Evolutionary conservation across 2,329 filamentous ascomycete species (phyloP), one percentile per base, ranked within the genome.

Genomic region (Colletotrichum sp.): DNA sequence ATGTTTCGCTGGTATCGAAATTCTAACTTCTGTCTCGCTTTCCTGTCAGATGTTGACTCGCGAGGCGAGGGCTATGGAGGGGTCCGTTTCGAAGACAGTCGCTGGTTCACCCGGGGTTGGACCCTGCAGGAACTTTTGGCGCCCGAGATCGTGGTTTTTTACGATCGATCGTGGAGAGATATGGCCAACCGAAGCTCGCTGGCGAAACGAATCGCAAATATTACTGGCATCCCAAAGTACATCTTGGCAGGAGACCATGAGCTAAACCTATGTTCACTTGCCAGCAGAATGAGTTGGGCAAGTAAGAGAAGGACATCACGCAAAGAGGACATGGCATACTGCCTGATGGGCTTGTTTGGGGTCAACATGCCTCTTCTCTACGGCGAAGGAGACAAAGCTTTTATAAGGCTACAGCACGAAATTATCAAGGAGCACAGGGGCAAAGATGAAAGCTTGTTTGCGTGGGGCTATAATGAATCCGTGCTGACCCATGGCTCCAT

Each of bases 11-110:
- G 83, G 83, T 86, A 86, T 72, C 70, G 77, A 16, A 77, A 81
- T 12, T 82, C 84, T 3, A 76, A 68, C 8, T 66, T 80, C 2
- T 86, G 84, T 66, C 83, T 83, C 71, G 83, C 80, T 4, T 85
- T 82, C 68, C 72, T 85, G 13, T 76, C 77, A 5, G 82, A 83
- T 66, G 79, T 29, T 8, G 29, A 29, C 29, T 8, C 67, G 77
- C 32, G 32, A 32, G 29, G 29, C 8, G 29, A 29, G 29, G 8
- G 29, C 29, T 29, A 29, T 29, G 29, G 29, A 29, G 29, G 29
- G 8, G 29, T 29, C 29, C 29, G 29, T 8, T 29, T 32, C 11
- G 78, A 76, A 77, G 76, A 59, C 6, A 52, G 64, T 25, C 65
- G 55, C 3, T 69, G 71, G 71, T 62, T 69, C 5, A 69, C 71